Evolutionary conservation across 23 red algal genomes (phyloP).

Genomic region (Cyanidiococcus yangmingshanensis): DNA sequence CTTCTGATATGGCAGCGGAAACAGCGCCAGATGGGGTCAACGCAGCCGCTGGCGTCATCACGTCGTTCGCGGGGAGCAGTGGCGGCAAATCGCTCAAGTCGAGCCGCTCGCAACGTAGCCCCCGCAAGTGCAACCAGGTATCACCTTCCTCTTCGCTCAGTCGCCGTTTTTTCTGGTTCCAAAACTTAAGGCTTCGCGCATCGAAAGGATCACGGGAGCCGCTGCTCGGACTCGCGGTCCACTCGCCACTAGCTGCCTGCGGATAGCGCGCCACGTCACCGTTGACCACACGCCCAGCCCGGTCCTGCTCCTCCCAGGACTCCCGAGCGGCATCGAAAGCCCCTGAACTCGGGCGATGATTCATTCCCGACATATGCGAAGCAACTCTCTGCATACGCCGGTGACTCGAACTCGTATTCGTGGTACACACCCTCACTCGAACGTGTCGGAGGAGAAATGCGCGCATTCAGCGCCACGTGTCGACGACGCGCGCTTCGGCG

Average conservation of each 20-base stretch:
- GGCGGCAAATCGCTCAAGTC: constrained; percentile 15
- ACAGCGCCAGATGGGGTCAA: background rate
- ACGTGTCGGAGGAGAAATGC: background rate
- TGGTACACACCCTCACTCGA: no score
- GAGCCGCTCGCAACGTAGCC: background rate
- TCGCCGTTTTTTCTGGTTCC: background rate
- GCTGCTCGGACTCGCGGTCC: no score
- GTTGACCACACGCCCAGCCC: background rate
- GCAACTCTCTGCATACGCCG: background rate
- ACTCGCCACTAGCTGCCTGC: no score
- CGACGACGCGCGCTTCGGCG: background rate
- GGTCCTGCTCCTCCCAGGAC: background rate
- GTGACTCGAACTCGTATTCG: no score
- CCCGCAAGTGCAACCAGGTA: background rate
- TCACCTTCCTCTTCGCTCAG: background rate
- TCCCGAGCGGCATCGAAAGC: background rate
- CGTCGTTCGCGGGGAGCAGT: background rate
- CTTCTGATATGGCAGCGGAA: background rate
- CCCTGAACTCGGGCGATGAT: background rate
- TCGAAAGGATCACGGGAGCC: background rate
- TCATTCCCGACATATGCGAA: background rate
- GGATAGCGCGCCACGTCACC: background rate
- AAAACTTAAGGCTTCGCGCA: background rate
- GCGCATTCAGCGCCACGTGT: background rate
- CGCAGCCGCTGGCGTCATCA: background rate